Evolutionary conservation across 768 basidiomycete genomes (phyloP).

Genomic region (Neoboletus magnificus): DNA sequence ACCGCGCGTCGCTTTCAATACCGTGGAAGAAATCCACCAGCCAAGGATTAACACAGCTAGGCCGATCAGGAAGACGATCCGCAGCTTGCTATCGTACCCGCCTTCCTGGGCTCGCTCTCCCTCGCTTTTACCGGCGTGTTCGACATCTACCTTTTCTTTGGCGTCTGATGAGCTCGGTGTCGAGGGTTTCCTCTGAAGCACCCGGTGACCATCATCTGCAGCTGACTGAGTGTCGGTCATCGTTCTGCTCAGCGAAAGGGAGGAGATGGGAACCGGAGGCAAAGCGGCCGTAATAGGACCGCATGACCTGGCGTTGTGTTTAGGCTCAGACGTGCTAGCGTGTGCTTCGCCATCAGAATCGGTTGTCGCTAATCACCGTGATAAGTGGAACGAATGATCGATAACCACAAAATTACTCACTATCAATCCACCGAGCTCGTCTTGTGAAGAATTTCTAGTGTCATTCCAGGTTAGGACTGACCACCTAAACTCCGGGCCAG

Average conservation of each 20-base stretch:
- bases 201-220: conserved; percentile 1
- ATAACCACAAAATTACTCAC: neutral
- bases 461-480: neutral
- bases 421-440: neutral
- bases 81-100: conserved; percentile 23
- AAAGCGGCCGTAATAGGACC: conserved; percentile 7
- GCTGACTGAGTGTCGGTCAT: conserved; percentile 18
- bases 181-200: conserved; percentile 21
- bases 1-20: conserved; percentile 65
- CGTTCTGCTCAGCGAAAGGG: neutral
- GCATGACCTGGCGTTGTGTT: neutral
- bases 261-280: neutral
- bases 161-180: conserved; percentile 11
- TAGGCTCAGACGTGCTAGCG: neutral
- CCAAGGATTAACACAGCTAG: conserved; percentile 64
- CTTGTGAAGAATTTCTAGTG: too few species aligned
- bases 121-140: conserved; percentile 8
- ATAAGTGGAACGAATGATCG: neutral
- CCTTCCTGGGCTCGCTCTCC: neutral
- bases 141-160: conserved; percentile 20
- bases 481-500: neutral
- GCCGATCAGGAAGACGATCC: conserved; percentile 47
- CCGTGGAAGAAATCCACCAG: conserved; percentile 82
- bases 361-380: neutral
- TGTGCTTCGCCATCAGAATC: neutral